Percentiles rank a stretch among this genome's conserved stretches.
Evolutionary conservation across 1,284 basidiomycete genomes (phyloP).

Genomic region (Heterobasidion irregulare): DNA sequence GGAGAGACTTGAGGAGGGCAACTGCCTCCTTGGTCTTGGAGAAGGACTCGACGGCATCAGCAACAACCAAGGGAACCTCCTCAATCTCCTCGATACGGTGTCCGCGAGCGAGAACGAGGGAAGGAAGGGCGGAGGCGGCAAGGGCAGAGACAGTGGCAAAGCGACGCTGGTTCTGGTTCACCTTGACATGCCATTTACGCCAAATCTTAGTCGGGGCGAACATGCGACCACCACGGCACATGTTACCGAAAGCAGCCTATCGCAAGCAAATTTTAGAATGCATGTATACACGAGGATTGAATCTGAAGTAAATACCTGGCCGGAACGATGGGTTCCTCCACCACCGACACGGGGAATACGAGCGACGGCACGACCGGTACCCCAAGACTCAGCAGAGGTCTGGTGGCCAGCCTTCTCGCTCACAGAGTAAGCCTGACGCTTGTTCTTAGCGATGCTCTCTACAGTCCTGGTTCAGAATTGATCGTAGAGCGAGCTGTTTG

Average conservation of each 20-base stretch:
- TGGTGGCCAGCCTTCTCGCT: constrained; percentile 98
- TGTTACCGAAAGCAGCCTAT: constrained; percentile 98
- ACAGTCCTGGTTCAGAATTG: constrained; percentile 6
- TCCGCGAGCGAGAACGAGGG: constrained; percentile 97
- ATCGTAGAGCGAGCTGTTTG: neutral
- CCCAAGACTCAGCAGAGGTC: constrained; percentile 98
- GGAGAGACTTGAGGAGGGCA: constrained; percentile 83
- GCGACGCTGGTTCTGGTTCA: constrained; percentile 98
- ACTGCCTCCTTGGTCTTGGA: constrained; percentile 98
- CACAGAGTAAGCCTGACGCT: constrained; percentile 95
- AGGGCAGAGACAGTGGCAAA: constrained; percentile 98
- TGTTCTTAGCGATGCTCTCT: constrained; percentile 99
- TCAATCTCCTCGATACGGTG: constrained; percentile 98
- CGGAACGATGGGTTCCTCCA: constrained; percentile 97
- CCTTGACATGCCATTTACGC: constrained; percentile 99
- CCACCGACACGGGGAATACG: constrained; percentile 99
- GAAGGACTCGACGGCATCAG: constrained; percentile 76
- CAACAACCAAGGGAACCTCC: constrained; percentile 94
- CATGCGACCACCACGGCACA: constrained; percentile 99
- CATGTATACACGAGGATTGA: neutral
- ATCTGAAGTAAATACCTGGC: constrained; percentile 54
- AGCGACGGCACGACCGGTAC: constrained; percentile 99
- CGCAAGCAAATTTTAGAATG: neutral
- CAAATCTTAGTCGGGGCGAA: constrained; percentile 99
- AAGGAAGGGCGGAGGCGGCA: constrained; percentile 95